These are phyloP conservation scores for Monilinia polystroma DNA, from an alignment of 2,329 filamentous ascomycete genomes.

Conservation along the genomic window DNA sequence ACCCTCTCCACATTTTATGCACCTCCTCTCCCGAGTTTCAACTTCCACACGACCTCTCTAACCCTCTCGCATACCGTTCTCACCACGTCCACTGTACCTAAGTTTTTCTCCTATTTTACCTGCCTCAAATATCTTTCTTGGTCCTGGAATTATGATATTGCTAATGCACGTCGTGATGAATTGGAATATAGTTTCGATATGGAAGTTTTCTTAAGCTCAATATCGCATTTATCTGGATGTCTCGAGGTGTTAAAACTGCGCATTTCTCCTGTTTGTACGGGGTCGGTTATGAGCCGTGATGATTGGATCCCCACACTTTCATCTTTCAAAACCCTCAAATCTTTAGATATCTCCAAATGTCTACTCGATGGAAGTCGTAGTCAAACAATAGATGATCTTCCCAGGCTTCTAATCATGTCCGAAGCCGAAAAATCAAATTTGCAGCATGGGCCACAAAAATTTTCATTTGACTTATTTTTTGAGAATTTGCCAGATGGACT, in stretches of 20 bases:
- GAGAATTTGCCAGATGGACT: neutral
- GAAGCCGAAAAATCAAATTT: neutral
- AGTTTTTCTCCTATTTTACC: conserved; percentile 12
- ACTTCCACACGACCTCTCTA: conserved; percentile 14
- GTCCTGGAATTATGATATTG: neutral
- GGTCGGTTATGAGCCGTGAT: neutral
- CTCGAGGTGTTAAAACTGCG: neutral
- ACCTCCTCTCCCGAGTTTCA: neutral
- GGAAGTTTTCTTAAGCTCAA: neutral
- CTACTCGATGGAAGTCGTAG: neutral
- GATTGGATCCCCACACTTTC: neutral
- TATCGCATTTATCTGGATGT: neutral
- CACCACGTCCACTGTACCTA: neutral
- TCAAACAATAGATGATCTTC: neutral
- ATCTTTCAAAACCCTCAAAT: neutral
- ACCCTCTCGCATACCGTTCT: conserved; percentile 14
- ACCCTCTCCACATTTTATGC: conserved; percentile 13
- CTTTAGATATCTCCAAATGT: neutral
- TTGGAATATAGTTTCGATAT: neutral
- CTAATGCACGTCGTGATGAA: conserved; percentile 1
- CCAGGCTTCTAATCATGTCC: neutral
- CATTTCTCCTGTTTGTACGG: neutral
- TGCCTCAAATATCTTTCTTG: conserved; percentile 5
- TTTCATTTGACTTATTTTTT: neutral
- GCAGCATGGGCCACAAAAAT: neutral